A percentile compares a stretch with the other conserved stretches of the same genome.
These are phyloP conservation scores for Hypoxylon intermedium DNA, from an alignment of 495 filamentous ascomycete genomes.

Conservation along the genomic window DNA sequence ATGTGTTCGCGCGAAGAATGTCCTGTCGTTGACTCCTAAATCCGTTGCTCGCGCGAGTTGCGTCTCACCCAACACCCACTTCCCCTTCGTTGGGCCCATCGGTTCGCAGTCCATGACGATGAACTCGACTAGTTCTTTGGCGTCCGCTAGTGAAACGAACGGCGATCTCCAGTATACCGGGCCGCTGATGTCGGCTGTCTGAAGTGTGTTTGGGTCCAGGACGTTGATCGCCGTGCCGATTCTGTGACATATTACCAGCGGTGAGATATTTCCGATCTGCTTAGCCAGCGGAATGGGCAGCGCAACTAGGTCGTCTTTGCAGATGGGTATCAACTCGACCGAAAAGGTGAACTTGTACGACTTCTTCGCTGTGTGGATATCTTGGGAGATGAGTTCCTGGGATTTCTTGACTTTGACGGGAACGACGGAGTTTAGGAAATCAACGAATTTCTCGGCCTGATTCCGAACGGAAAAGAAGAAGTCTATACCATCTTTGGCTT, in stretches of 20 bases:
- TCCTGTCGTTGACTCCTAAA: conserved; percentile 83
- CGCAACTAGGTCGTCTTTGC: conserved; percentile 94
- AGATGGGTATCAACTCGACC: conserved; percentile 85
- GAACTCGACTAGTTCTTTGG: conserved; percentile 87
- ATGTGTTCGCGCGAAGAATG: conserved; percentile 88
- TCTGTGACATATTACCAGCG: conserved; percentile 82
- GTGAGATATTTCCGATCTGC: conserved; percentile 83
- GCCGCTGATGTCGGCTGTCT: conserved; percentile 83
- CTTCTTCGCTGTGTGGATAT: conserved; percentile 87
- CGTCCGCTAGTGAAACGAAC: conserved; percentile 82
- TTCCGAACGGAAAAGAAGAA: conserved; percentile 91
- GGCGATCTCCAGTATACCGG: conserved; percentile 86
- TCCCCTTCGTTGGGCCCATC: conserved; percentile 72
- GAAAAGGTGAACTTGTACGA: conserved; percentile 93
- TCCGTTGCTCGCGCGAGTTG: conserved; percentile 88
- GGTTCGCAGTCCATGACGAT: conserved; percentile 94
- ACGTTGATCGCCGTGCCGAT: conserved; percentile 89
- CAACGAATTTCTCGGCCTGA: conserved; percentile 89
- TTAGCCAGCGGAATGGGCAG: conserved; percentile 89
- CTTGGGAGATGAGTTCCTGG: conserved; percentile 89
- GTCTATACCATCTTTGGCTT: conserved; percentile 90
- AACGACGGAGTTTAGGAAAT: conserved; percentile 83
- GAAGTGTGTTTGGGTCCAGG: conserved; percentile 87
- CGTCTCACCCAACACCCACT: conserved; percentile 81
- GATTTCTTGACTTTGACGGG: conserved; percentile 84